Evolutionary conservation across 2,329 filamentous ascomycete species (phyloP), one percentile per base, ranked within the genome.

Genomic region (Lecanosticta acicola): DNA sequence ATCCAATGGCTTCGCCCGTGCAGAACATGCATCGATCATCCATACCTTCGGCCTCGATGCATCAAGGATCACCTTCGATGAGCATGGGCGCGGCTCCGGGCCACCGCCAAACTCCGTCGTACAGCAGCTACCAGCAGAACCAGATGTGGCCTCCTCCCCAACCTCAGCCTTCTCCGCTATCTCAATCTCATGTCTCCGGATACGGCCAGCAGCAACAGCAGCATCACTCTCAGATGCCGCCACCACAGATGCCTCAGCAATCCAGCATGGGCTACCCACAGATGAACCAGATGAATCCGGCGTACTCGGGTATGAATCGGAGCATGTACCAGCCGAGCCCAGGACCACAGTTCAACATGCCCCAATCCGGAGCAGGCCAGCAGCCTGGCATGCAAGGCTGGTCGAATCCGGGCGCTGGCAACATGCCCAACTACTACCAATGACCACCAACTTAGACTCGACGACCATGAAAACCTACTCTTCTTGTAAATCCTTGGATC

Each of bases 1-100:
- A 80, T 60, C 76, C 83, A 32, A 80, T 89, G 62, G 85, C 87
- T 63, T 83, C 87, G 18, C 81, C 82, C 18, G 81, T 88, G 66
- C 80, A 85, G 68, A 76, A 78, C 62, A 82, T 84, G 70, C 78
- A 79, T 53, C 79, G 81, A 32, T 21, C 26, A 18, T 69, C 73
- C 62, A 69, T 80, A 65, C 68, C 78, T n/a, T 48, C 54, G 13
- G 39, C 47, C 35, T 60, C 84, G 61, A 79, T 85, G 66, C 82
- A 83, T 58, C 77, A 78, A 55, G 77, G 83, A 57, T 79, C 84
- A 54, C 81, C 84, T 35, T 79, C 77, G 48, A 68, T 74, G 56
- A 63, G 60, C 45, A 70, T 73, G 63, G 62, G 60, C 17, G 60
- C 64, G 29, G 57, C 61, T 24, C 59, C 64, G 21, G 58, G 59